phyloP scores from a whole-genome alignment of 73 alveolate genomes.

The Paramecium octaurelia region DNA sequence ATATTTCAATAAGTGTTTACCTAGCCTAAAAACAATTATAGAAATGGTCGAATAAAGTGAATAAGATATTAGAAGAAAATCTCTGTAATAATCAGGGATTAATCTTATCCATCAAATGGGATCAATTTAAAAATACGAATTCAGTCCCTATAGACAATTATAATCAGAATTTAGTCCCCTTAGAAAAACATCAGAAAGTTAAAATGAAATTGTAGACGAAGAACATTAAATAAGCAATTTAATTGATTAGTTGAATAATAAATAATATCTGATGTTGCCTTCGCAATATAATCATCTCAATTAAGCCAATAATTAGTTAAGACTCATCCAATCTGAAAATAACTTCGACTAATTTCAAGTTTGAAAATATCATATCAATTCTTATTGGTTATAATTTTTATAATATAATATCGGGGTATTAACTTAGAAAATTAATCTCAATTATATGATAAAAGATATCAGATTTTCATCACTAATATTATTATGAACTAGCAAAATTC shows the following conservation, averaged over 20 bases:
- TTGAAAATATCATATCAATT: background rate
- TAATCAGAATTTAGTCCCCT: background rate
- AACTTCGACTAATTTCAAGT: background rate
- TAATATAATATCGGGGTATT: background rate
- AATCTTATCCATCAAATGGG: background rate
- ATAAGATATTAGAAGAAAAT: background rate
- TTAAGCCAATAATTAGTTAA: background rate
- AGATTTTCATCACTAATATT: background rate
- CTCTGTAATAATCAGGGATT: background rate
- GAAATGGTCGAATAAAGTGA: conserved; percentile 1
- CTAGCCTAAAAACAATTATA: background rate
- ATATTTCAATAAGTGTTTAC: background rate
- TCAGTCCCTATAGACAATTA: background rate
- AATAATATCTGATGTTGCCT: background rate
- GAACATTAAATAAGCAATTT: background rate
- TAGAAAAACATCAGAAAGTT: background rate
- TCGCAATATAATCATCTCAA: background rate
- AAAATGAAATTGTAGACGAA: background rate
- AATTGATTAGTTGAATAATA: background rate
- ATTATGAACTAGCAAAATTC: background rate
- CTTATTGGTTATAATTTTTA: background rate
- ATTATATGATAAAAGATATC: background rate
- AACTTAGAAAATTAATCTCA: background rate
- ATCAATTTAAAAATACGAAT: background rate
- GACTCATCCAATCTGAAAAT: background rate